Evolutionary conservation across 768 basidiomycete genomes (phyloP).

Genomic region (Lactarius vividus): DNA sequence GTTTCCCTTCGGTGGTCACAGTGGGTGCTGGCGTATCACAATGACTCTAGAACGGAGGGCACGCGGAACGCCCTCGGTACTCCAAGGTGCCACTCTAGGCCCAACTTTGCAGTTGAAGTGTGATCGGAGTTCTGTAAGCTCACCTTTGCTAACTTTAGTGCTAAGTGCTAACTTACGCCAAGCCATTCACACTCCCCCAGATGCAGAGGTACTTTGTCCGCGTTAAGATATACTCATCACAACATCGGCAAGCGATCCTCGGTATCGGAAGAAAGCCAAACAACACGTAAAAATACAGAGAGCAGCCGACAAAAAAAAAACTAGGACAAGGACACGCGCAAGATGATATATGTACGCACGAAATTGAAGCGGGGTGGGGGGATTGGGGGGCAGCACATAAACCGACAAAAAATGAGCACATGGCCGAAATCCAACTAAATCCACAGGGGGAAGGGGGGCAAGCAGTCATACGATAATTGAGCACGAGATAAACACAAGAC

Average conservation of each 20-base stretch:
- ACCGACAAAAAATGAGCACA: conserved; percentile 24
- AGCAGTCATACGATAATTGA: conserved; percentile 25
- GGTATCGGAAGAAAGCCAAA: conserved; percentile 29
- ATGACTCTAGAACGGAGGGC: background rate
- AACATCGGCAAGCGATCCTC: conserved; percentile 22
- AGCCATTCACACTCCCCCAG: too few relatives aligned
- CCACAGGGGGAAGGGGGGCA: conserved; percentile 16
- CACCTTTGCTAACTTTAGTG: background rate
- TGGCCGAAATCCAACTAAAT: conserved; percentile 27
- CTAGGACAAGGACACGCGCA: conserved; percentile 10
- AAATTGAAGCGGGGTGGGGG: conserved; percentile 26
- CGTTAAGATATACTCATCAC: conserved; percentile 21
- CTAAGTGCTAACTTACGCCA: too few relatives aligned
- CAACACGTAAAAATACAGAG: conserved; percentile 29
- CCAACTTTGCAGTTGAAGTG: background rate
- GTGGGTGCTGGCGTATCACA: background rate
- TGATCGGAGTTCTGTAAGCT: background rate
- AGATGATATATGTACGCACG: conserved; percentile 22
- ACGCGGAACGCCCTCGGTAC: conserved; percentile 12
- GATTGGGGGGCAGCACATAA: conserved; percentile 22
- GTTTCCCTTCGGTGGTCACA: too few relatives aligned
- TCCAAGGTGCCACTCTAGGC: background rate
- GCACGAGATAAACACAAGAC: conserved; percentile 25
- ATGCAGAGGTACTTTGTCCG: conserved; percentile 14
- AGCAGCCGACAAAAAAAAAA: conserved; percentile 21